These are phyloP conservation scores for Torulaspora delbrueckii DNA, from an alignment of 805 yeast genomes.

Conservation along the genomic window DNA sequence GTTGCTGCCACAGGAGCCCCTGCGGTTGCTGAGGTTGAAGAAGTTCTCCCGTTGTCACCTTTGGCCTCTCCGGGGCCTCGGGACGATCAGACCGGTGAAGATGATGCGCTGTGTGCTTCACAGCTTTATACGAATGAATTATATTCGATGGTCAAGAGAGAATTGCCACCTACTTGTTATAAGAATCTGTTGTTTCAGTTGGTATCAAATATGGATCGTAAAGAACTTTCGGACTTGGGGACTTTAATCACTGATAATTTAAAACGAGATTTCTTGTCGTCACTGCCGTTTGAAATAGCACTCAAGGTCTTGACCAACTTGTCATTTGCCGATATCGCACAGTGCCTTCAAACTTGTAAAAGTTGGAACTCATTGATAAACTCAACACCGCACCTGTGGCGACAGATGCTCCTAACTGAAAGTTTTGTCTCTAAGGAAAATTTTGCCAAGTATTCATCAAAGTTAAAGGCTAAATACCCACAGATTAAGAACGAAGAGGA, in stretches of 20 bases:
- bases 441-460: constrained; percentile 37
- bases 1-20: constrained; percentile 1
- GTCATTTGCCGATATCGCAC: constrained; percentile 57
- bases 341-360: constrained; percentile 58
- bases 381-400: constrained; percentile 65
- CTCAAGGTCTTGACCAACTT: constrained; percentile 58
- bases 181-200: constrained; percentile 28
- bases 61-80: constrained; percentile 32
- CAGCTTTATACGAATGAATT: constrained; percentile 17
- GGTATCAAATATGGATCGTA: constrained; percentile 27
- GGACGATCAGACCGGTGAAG: constrained; percentile 12
- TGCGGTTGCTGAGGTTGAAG: constrained; percentile 16
- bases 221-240: constrained; percentile 31
- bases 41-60: constrained; percentile 32
- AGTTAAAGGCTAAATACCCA: constrained; percentile 26
- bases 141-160: constrained; percentile 14
- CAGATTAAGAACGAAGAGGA: constrained; percentile 32
- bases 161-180: constrained; percentile 17
- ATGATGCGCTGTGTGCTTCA: constrained; percentile 2
- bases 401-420: constrained; percentile 55
- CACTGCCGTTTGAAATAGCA: constrained; percentile 72
- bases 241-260: constrained; percentile 38
- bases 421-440: constrained; percentile 47
- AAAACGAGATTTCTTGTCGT: constrained; percentile 64
- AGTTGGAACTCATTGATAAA: constrained; percentile 66